Evolutionary conservation across 805 yeast genomes (phyloP), one percentile per base, ranked within the genome.

Genomic region (Yarrowia osloensis): DNA sequence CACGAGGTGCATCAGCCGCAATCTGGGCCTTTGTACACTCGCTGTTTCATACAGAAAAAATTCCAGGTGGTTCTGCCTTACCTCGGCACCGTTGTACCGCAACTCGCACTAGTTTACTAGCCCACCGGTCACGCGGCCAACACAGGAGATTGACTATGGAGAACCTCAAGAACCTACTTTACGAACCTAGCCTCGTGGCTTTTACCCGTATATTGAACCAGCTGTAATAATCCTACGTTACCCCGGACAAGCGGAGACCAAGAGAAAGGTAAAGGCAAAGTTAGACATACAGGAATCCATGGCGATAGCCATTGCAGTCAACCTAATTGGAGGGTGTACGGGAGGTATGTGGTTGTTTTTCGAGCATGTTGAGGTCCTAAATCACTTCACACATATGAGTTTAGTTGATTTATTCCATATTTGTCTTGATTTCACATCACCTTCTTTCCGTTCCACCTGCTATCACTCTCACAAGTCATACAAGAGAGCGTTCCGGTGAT

Each of bases 181-280:
- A 19, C 40, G 57, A 50, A 50, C 40, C 57, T 8, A 33, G 15
- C 21, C 17, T 28, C 52, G 50, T 46, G 50, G 52, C 35, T 9
- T 11, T 4, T 12, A 6, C 22, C 33, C 22, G 31, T 24, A 17
- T 17, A 21, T 26, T 7, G 21, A 13, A 3, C n/a, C 33, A 47
- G 29, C 13, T 6, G 57, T 50, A 33, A 33, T 21, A 33, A 50
- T 12, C 11, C 55, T 7, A 15, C 8, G 40, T 33, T 50, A 50
- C 57, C 55, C 55, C 57, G 57, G 57, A 33, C 57, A 50, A 33
- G 40, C 57, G 57, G 57, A 50, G 33, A 26, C 33, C 29, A 44
- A 21, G 47, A 42, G 49, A 49, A 29, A 49, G 39, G 13, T 29
- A 31, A 50, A 31, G 57, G 19, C 28, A 50, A 50, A 50, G 57